Percentiles rank a stretch among this genome's conserved stretches.
phyloP scores from a whole-genome alignment of 345 rosid species.

The Boechera stricta region DNA sequence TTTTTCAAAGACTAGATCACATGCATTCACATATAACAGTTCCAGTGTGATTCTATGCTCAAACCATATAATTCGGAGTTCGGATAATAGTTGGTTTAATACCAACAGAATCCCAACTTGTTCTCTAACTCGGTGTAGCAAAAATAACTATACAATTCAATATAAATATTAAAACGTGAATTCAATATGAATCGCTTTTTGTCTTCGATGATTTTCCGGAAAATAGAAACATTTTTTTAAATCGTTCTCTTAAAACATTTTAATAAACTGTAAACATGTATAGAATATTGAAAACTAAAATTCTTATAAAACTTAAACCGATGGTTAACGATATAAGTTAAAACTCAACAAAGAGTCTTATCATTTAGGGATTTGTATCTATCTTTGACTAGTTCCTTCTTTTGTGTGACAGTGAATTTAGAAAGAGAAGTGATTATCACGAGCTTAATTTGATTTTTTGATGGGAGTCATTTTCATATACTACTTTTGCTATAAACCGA shows the following conservation, averaged over 20 bases:
- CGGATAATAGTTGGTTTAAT: not conserved
- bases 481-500: slow-evolving; percentile 19
- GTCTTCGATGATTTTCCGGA: too few species aligned
- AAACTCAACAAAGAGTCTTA: not conserved
- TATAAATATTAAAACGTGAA: too few species aligned
- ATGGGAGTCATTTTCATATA: slow-evolving; percentile 28
- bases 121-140: too few species aligned
- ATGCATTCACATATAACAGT: slow-evolving; percentile 1
- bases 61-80: too few species aligned
- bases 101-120: too few species aligned
- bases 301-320: not conserved
- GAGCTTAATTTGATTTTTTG: slow-evolving; percentile 16
- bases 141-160: too few species aligned
- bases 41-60: not conserved
- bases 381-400: slow-evolving; percentile 21
- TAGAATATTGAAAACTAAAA: not conserved
- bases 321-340: not conserved
- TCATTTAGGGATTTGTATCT: slow-evolving; percentile 35
- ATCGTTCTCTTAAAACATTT: too few species aligned
- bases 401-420: not conserved
- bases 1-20: not conserved
- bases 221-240: too few species aligned
- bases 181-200: too few species aligned
- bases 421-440: slow-evolving; percentile 15
- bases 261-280: not conserved